phyloP scores from a whole-genome alignment of 2,329 filamentous ascomycete species.

The Alternaria longipes region DNA sequence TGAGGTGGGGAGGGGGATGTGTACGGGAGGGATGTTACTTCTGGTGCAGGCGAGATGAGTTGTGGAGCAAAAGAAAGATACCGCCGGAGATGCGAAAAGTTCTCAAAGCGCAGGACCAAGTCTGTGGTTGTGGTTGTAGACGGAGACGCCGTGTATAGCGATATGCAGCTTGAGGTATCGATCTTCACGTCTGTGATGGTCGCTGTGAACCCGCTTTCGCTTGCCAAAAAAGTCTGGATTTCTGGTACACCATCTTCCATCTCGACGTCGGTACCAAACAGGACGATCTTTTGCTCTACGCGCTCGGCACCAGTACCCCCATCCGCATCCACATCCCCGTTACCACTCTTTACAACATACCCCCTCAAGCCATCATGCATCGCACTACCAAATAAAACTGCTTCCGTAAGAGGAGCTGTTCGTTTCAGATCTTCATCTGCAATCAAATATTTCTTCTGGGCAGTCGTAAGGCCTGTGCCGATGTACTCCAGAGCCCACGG shows the following conservation, averaged over 20 bases:
- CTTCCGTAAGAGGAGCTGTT: background rate
- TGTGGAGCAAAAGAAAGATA: background rate
- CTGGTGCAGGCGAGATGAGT: background rate
- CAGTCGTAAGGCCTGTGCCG: slow-evolving; percentile 27
- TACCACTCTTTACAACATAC: slow-evolving; percentile 7
- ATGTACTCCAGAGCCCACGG: slow-evolving; percentile 24
- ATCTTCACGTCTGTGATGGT: slow-evolving; percentile 20
- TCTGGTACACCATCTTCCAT: slow-evolving; percentile 6
- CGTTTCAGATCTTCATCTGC: background rate
- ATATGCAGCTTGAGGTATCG: slow-evolving; percentile 8
- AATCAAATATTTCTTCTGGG: slow-evolving; percentile 19
- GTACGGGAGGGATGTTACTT: slow-evolving; percentile 6
- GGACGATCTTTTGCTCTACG: slow-evolving; percentile 9
- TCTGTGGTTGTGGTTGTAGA: background rate
- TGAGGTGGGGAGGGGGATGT: background rate
- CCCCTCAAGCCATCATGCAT: slow-evolving; percentile 36
- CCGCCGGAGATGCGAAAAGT: slow-evolving; percentile 3
- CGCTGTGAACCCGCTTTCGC: background rate
- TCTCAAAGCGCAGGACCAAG: slow-evolving; percentile 4
- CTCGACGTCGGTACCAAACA: slow-evolving; percentile 25
- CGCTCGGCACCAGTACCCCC: too few relatives aligned
- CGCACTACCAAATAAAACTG: slow-evolving; percentile 31
- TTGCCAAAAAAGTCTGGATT: background rate
- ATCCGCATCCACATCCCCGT: background rate
- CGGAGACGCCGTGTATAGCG: slow-evolving; percentile 2